These are phyloP conservation scores for Pseudonectria buxi DNA, from an alignment of 2,329 filamentous ascomycete genomes.

Conservation along the genomic window DNA sequence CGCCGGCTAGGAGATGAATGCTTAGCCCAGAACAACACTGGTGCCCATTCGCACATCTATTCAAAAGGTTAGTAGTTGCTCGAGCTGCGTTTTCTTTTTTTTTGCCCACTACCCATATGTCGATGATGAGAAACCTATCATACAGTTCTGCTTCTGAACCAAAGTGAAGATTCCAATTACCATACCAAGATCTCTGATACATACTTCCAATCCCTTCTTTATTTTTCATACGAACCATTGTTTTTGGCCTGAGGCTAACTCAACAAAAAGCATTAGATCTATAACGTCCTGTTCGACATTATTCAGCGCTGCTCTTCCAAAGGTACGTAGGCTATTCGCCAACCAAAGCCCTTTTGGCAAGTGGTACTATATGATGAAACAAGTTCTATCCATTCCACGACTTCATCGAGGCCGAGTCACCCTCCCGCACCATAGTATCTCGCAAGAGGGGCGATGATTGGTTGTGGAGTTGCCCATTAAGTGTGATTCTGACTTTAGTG, in stretches of 20 bases:
- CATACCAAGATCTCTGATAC: conserved; percentile 56
- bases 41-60: background rate
- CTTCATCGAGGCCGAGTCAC: conserved; percentile 60
- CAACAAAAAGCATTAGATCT: conserved; percentile 1
- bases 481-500: conserved; percentile 58
- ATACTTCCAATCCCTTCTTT: conserved; percentile 13
- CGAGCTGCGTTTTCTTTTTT: background rate
- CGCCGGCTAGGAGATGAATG: background rate
- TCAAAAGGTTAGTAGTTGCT: conserved; percentile 9
- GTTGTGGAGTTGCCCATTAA: conserved; percentile 64
- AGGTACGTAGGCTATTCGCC: conserved; percentile 10
- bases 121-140: conserved; percentile 58
- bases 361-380: conserved; percentile 30
- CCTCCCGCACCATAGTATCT: conserved; percentile 61
- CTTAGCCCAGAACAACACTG: too few relatives aligned
- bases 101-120: conserved; percentile 15
- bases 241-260: conserved; percentile 7
- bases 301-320: background rate
- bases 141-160: conserved; percentile 74
- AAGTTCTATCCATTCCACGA: conserved; percentile 74
- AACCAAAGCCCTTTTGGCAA: background rate
- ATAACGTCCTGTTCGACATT: too few relatives aligned
- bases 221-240: background rate
- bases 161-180: conserved; percentile 60
- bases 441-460: conserved; percentile 47